Percentiles rank a stretch among this genome's conserved stretches.
Evolutionary conservation across 192 early-diverging fungal species (phyloP).

Genomic region (Linnemannia schmuckeri): DNA sequence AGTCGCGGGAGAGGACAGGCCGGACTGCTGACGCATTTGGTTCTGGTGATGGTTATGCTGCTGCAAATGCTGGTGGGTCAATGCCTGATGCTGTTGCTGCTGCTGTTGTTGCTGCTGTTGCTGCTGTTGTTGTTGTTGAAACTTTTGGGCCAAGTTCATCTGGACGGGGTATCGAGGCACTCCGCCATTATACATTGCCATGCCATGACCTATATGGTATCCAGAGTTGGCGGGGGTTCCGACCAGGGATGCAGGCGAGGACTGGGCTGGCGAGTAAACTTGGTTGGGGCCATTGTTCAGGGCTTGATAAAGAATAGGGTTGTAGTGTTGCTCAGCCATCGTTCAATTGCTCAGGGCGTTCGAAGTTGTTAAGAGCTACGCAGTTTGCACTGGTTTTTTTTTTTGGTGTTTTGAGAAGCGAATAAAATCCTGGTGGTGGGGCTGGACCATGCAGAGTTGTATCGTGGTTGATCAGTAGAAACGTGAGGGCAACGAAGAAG

Average conservation of each 20-base stretch:
- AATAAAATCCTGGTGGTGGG: neutral
- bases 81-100: constrained; percentile 40
- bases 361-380: neutral
- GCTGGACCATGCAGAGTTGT: neutral
- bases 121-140: constrained; percentile 65
- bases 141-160: constrained; percentile 64
- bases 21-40: constrained; percentile 44
- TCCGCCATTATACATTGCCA: constrained; percentile 56
- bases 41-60: constrained; percentile 51
- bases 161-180: constrained; percentile 63
- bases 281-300: constrained; percentile 43
- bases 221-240: constrained; percentile 31
- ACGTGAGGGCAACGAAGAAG: neutral
- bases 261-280: constrained; percentile 48
- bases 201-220: constrained; percentile 46
- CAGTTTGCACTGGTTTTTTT: constrained; percentile 51
- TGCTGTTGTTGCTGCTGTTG: constrained; percentile 50
- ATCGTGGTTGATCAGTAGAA: neutral
- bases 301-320: constrained; percentile 52
- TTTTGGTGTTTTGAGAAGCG: constrained; percentile 19
- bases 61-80: constrained; percentile 53
- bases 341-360: constrained; percentile 5
- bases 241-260: constrained; percentile 39
- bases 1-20: constrained; percentile 50
- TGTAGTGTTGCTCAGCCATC: constrained; percentile 52